Evolutionary conservation across 2,329 filamentous ascomycete species (phyloP).

Genomic region (Stagonosporopsis tanaceti): DNA sequence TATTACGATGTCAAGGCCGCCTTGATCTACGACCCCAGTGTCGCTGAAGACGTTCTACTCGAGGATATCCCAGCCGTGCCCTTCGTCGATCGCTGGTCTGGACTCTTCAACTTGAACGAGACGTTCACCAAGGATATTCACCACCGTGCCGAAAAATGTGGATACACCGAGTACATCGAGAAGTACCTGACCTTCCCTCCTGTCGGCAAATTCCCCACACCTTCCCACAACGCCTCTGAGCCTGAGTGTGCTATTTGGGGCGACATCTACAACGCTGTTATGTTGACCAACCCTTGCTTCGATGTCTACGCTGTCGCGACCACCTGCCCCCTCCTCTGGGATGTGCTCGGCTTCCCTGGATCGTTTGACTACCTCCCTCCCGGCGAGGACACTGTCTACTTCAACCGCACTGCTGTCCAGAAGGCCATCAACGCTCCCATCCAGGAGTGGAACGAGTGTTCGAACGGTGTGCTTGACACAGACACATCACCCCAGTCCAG

Average conservation of each 20-base stretch:
- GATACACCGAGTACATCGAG: slow-evolving; percentile 67
- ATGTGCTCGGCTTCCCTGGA: slow-evolving; percentile 75
- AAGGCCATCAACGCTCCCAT: slow-evolving; percentile 70
- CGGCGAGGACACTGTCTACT: slow-evolving; percentile 72
- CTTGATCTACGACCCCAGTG: slow-evolving; percentile 75
- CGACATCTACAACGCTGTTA: slow-evolving; percentile 63
- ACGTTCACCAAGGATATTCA: slow-evolving; percentile 63
- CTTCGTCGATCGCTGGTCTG: slow-evolving; percentile 68
- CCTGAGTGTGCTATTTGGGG: slow-evolving; percentile 67
- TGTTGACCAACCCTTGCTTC: slow-evolving; percentile 76
- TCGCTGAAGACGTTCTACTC: slow-evolving; percentile 62
- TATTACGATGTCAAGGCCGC: slow-evolving; percentile 75
- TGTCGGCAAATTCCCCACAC: slow-evolving; percentile 63
- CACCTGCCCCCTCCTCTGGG: slow-evolving; percentile 74
- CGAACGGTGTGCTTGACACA: slow-evolving; percentile 55
- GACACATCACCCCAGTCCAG: slow-evolving; percentile 65
- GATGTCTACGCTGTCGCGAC: slow-evolving; percentile 77
- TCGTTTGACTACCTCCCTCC: slow-evolving; percentile 63
- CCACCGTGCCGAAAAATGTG: slow-evolving; percentile 63
- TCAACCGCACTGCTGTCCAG: slow-evolving; percentile 75
- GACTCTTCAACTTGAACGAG: slow-evolving; percentile 70
- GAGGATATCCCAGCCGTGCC: slow-evolving; percentile 62
- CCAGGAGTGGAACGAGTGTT: slow-evolving; percentile 66
- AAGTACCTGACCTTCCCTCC: slow-evolving; percentile 75
- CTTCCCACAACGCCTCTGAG: slow-evolving; percentile 55